Evolutionary conservation across 2,329 filamentous ascomycete species (phyloP).

Genomic region (Cordyceps pruinosa): DNA sequence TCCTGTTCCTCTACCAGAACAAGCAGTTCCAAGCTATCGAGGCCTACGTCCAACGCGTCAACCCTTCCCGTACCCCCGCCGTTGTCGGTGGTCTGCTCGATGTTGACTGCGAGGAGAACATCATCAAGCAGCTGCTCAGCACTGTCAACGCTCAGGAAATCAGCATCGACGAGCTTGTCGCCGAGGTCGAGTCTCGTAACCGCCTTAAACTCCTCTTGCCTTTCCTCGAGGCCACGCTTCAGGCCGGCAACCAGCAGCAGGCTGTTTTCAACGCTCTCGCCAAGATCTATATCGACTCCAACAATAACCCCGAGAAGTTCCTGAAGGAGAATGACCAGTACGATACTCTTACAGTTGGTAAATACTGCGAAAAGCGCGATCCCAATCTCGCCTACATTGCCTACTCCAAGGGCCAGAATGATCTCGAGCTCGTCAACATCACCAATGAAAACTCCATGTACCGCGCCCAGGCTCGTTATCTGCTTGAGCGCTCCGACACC

Average conservation of each 20-base stretch:
- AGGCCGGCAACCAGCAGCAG: conserved; percentile 87
- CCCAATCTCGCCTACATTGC: conserved; percentile 92
- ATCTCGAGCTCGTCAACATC: conserved; percentile 92
- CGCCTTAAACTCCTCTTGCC: conserved; percentile 90
- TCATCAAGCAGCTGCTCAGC: conserved; percentile 85
- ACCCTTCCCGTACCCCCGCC: conserved; percentile 81
- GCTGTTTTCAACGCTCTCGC: conserved; percentile 95
- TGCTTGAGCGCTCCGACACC: conserved; percentile 79
- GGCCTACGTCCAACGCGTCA: conserved; percentile 94
- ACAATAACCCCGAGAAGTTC: conserved; percentile 97
- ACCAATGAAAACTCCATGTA: conserved; percentile 99
- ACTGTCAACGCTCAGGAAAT: conserved; percentile 81
- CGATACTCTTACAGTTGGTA: conserved; percentile 84
- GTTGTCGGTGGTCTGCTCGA: conserved; percentile 91
- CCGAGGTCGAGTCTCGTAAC: conserved; percentile 92
- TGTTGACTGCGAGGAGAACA: conserved; percentile 92
- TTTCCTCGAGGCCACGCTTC: conserved; percentile 88
- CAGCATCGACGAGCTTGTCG: conserved; percentile 88
- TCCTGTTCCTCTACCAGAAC: conserved; percentile 96
- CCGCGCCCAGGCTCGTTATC: conserved; percentile 90
- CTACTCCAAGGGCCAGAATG: conserved; percentile 94
- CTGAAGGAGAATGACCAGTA: conserved; percentile 96
- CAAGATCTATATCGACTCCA: conserved; percentile 98
- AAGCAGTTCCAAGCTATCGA: conserved; percentile 99
- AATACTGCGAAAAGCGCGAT: conserved; percentile 98